phyloP scores from a whole-genome alignment of 73 alveolate species.

The Paramecium pentaurelia region DNA sequence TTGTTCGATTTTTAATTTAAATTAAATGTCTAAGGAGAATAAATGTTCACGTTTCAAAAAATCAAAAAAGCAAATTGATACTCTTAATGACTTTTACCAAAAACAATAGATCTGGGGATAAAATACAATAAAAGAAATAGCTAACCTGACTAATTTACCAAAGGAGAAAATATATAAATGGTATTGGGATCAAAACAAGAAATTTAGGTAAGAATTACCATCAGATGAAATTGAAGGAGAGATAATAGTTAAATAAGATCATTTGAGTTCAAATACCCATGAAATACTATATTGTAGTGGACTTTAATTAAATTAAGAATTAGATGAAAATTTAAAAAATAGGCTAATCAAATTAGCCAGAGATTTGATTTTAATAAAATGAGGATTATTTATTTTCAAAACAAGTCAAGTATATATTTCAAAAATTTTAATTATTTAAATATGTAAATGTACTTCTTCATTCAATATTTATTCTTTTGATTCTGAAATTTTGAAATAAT shows the following conservation, averaged over 20 bases:
- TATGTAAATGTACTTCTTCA: neutral
- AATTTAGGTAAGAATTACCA: neutral
- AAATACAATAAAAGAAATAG: neutral
- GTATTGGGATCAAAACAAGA: constrained; percentile 49
- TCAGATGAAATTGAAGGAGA: neutral
- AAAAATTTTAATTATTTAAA: neutral
- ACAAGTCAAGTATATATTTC: neutral
- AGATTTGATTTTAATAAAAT: constrained; percentile 23
- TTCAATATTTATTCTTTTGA: neutral
- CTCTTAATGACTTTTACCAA: neutral
- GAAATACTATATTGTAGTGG: neutral
- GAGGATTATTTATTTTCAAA: neutral
- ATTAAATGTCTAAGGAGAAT: neutral
- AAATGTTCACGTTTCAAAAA: constrained; percentile 32
- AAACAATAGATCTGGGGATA: neutral
- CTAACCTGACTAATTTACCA: neutral
- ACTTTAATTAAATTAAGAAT: neutral
- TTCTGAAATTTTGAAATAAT: neutral
- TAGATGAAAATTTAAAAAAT: neutral
- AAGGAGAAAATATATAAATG: constrained; percentile 35
- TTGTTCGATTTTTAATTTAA: neutral
- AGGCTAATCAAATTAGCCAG: neutral
- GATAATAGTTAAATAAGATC: neutral
- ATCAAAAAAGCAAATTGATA: neutral
- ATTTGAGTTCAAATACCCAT: neutral